phyloP scores from a whole-genome alignment of 2,329 filamentous ascomycete species.

The Trichoderma oligosporum region DNA sequence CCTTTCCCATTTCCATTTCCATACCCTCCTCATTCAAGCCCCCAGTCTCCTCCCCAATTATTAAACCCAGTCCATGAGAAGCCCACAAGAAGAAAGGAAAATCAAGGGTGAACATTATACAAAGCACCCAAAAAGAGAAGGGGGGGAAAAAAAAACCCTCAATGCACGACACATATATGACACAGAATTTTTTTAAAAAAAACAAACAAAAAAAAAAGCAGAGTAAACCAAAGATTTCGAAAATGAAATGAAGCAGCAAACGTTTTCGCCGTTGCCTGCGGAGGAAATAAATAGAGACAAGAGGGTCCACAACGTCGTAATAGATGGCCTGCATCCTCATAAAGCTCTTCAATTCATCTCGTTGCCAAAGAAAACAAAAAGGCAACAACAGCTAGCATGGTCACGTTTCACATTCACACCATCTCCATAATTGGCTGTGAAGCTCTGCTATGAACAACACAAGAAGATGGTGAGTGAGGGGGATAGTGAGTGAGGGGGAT shows the following conservation, averaged over 20 bases:
- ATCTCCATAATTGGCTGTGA: neutral
- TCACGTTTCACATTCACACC: constrained; percentile 8
- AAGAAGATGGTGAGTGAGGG: too few relatives aligned
- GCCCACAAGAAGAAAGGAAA: neutral
- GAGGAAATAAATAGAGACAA: constrained; percentile 2
- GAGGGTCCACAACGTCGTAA: constrained; percentile 1
- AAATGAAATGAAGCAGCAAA: neutral
- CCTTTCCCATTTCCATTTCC: constrained; percentile 2
- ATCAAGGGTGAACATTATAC: neutral
- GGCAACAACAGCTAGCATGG: constrained; percentile 1
- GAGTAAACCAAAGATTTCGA: neutral
- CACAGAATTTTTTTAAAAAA: too few relatives aligned
- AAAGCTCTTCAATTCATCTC: constrained; percentile 7
- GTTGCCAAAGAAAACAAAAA: neutral
- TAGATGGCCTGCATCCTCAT: constrained; percentile 21
- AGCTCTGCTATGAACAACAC: too few relatives aligned
- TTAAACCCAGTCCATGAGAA: constrained; percentile 2
- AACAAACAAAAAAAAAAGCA: too few relatives aligned
- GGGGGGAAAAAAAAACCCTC: neutral
- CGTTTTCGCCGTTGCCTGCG: neutral
- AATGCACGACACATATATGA: constrained; percentile 14
- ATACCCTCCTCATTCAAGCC: neutral
- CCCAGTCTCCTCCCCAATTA: neutral
- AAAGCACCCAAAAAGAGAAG: neutral
- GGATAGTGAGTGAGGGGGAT: too few relatives aligned